phyloP scores from a whole-genome alignment of 192 early-diverging fungal genomes.

The Coemansia sp. region DNA sequence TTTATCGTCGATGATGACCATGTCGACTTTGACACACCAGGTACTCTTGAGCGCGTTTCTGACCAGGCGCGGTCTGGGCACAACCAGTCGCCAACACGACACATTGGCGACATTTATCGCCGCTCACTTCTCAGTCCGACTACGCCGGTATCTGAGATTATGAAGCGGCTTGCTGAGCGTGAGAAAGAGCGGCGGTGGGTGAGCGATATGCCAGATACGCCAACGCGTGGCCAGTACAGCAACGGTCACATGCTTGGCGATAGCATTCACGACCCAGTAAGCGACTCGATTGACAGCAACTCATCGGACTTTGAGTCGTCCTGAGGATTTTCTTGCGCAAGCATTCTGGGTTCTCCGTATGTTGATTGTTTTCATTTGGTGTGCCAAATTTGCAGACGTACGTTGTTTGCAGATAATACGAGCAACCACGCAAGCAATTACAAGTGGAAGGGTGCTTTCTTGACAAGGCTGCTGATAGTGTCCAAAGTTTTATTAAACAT shows the following conservation, averaged over 20 bases:
- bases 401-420: background rate
- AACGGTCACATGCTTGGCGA: background rate
- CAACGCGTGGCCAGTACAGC: conserved; percentile 9
- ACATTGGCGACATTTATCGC: conserved; percentile 41
- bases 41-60: background rate
- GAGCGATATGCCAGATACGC: conserved; percentile 49
- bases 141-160: conserved; percentile 42
- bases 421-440: no score
- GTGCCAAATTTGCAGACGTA: background rate
- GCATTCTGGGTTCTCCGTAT: conserved; percentile 9
- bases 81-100: conserved; percentile 14
- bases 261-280: background rate
- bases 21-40: conserved; percentile 39
- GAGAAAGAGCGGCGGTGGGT: conserved; percentile 51
- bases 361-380: background rate
- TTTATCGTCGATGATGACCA: conserved; percentile 49
- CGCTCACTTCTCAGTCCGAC: conserved; percentile 26
- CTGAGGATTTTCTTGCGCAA: conserved; percentile 33
- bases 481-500: background rate
- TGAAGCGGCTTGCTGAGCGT: conserved; percentile 44
- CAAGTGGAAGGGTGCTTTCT: background rate
- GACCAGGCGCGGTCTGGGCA: background rate
- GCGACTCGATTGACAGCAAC: background rate
- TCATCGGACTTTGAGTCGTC: conserved; percentile 45
- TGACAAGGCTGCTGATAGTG: background rate